Evolutionary conservation across 495 filamentous ascomycete genomes (phyloP), one percentile per base, ranked within the genome.

Genomic region (Friedmanniomyces endolithicus): DNA sequence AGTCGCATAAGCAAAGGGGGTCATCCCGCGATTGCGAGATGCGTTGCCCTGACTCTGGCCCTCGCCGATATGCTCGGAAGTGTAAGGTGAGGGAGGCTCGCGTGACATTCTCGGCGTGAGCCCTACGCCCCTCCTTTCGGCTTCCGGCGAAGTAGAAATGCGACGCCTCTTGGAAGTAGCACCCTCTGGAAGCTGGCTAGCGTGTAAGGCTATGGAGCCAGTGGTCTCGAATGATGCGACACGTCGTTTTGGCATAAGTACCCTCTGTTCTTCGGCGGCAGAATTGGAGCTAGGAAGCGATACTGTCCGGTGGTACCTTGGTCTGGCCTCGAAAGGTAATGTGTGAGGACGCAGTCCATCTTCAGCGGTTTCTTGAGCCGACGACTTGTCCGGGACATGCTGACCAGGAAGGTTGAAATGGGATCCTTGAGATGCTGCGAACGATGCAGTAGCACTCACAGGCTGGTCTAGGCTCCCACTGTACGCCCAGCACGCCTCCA

Each of bases 401-500:
- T 41, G 37, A 41, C 17, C 37, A 19, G 37, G 2, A 41, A 14
- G 37, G 29, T 34, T 53, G 40, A 47, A 56, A 9, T 52, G 41
- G 1, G 51, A 72, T 1, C 61, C 67, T 31, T 64, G 62, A 9
- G 66, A 61, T 45, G 64, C 70, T 3, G 66, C 66, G 43, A 72
- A 70, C 16, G 70, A 72, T 4, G 69, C 65, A 43, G 69, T 67
- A 1, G 68, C 43, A 55, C 64, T 69, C 3, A 68, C 63, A 23
- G 67, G 55, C 23, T 72, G 73, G 52, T 86, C 83, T 12, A 82
- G 72, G 31, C 63, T 66, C 39, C 75, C 70, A 60, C 82, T 64
- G 60, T 70, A 74, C 16, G 71, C 64, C 75, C 75, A 77, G 60
- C 73, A 78, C 2, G 70, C 55, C 60, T 86, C 82, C 56, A 75